Evolutionary conservation across 192 early-diverging fungal species (phyloP).

Genomic region (Coemansia reversa): DNA sequence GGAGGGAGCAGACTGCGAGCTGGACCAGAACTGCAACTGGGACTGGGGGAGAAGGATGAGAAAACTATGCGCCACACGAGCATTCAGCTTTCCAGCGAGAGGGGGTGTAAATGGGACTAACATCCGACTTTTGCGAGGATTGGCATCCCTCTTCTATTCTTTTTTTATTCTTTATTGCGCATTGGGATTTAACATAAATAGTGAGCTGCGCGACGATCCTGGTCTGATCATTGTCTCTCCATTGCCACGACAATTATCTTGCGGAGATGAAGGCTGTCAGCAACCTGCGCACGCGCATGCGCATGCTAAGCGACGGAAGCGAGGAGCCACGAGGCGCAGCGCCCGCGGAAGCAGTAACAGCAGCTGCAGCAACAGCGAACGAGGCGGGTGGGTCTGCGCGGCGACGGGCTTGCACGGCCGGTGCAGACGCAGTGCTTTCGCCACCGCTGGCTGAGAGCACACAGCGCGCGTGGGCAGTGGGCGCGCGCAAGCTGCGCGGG

Average conservation of each 20-base stretch:
- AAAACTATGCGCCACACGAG: neutral
- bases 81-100: neutral
- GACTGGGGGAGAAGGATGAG: conserved; percentile 4
- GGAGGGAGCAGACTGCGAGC: too few relatives aligned
- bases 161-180: neutral
- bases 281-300: conserved; percentile 44
- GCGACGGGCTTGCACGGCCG: conserved; percentile 36
- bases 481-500: conserved; percentile 46
- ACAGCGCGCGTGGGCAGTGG: conserved; percentile 36
- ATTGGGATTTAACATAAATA: neutral
- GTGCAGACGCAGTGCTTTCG: conserved; percentile 26
- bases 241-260: neutral
- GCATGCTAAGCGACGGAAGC: conserved; percentile 7
- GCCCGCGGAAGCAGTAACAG: conserved; percentile 4
- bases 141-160: conserved; percentile 4
- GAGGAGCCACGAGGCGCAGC: conserved; percentile 4
- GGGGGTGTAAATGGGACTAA: neutral
- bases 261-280: conserved; percentile 34
- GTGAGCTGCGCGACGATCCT: too few relatives aligned
- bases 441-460: conserved; percentile 13
- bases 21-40: neutral
- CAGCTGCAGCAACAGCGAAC: neutral
- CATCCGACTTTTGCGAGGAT: too few relatives aligned
- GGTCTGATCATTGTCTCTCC: neutral
- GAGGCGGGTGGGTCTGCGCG: conserved; percentile 2